Conservation (phyloP, 768 basidiomycete genomes). For the Lentinula aciculospora region DNA sequence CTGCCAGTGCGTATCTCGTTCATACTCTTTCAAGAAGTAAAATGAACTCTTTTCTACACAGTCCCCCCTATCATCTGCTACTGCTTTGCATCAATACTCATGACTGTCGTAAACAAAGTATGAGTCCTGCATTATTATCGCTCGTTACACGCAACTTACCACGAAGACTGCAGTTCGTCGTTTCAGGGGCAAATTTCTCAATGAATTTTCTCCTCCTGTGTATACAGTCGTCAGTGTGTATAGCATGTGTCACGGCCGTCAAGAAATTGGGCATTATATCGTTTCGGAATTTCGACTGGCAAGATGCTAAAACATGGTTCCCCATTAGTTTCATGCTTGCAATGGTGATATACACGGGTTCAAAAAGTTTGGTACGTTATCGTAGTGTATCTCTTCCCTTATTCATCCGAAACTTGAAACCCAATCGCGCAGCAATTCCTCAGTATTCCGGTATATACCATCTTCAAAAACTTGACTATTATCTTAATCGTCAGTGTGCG, state of each 20-base stretch:
- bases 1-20: conserved; percentile 20
- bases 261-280: conserved; percentile 78
- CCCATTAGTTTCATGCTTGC: conserved; percentile 92
- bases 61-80: conserved; percentile 84
- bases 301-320: conserved; percentile 91
- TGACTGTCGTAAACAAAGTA: conserved; percentile 98
- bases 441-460: conserved; percentile 96
- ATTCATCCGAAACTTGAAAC: background rate
- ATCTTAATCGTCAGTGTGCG: conserved; percentile 78
- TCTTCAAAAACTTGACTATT: conserved; percentile 99
- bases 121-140: background rate
- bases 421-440: conserved; percentile 77
- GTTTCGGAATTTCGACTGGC: conserved; percentile 75
- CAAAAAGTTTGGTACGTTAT: conserved; percentile 83
- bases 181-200: conserved; percentile 87
- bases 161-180: conserved; percentile 70
- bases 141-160: background rate
- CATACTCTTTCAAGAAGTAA: background rate
- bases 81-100: conserved; percentile 88
- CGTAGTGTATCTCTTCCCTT: background rate
- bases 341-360: conserved; percentile 94
- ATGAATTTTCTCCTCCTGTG: conserved; percentile 96
- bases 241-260: conserved; percentile 62
- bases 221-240: conserved; percentile 88
- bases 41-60: conserved; percentile 20